A percentile compares a stretch with the other conserved stretches of the same genome.
Conservation (phyloP, 1,284 basidiomycete species). For the Apiotrichum laibachii region DNA sequence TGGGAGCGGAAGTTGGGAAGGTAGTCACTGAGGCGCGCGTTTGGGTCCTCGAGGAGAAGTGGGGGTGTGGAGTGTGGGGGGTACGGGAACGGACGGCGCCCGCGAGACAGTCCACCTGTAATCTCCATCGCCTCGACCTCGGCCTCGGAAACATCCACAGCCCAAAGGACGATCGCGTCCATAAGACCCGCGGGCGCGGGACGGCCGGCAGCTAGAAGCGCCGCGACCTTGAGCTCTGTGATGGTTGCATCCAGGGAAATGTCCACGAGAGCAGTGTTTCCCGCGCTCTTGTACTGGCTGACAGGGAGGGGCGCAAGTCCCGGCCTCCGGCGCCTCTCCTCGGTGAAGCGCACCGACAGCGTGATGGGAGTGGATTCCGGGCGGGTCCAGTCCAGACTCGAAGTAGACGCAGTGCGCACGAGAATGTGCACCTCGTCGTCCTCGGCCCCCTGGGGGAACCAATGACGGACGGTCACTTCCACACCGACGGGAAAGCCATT, state of each 20-base stretch:
- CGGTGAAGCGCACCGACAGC: conserved; percentile 11
- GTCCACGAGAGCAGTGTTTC: conserved; percentile 33
- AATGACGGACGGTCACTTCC: conserved; percentile 18
- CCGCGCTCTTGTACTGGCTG: conserved; percentile 2
- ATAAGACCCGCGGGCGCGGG: conserved; percentile 13
- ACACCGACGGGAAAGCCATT: background rate
- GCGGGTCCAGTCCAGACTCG: conserved; percentile 10
- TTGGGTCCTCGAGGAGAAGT: conserved; percentile 29
- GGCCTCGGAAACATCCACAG: conserved; percentile 43
- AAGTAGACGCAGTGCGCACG: conserved; percentile 25
- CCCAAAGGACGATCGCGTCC: conserved; percentile 39
- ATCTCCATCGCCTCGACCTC: conserved; percentile 45
- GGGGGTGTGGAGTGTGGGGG: conserved; percentile 39
- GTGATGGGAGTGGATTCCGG: conserved; percentile 8
- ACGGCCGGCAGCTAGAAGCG: conserved; percentile 35
- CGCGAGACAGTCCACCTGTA: conserved; percentile 36
- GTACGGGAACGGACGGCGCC: conserved; percentile 38
- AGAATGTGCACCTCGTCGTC: conserved; percentile 28
- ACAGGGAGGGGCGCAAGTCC: background rate
- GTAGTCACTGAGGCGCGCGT: conserved; percentile 32
- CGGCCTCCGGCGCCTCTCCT: background rate
- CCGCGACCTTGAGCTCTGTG: conserved; percentile 38
- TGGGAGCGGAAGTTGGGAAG: conserved; percentile 27
- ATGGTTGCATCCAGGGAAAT: conserved; percentile 32
- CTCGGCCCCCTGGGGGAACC: conserved; percentile 18